phyloP scores from a whole-genome alignment of 306 rosid genomes.

The Cercis canadensis region DNA sequence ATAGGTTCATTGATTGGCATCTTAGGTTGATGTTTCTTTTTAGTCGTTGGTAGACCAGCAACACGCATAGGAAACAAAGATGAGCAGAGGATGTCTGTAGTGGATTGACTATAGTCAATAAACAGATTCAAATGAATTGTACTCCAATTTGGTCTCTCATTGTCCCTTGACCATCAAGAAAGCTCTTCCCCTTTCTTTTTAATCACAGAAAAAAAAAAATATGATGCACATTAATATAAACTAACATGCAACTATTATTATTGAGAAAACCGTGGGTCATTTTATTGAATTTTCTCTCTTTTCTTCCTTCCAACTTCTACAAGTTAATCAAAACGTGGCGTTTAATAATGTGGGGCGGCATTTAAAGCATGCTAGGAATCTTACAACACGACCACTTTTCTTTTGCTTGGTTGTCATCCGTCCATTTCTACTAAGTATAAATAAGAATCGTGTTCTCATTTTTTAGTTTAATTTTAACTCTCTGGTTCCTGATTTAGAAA shows the following conservation, averaged over 20 bases:
- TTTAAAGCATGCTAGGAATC: too few relatives aligned
- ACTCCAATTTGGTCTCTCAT: not conserved
- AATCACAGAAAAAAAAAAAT: not conserved
- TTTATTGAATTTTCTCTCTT: too few relatives aligned
- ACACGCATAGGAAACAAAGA: not conserved
- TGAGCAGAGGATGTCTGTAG: not conserved
- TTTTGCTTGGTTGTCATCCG: constrained; percentile 19
- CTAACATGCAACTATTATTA: too few relatives aligned
- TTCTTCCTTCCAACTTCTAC: too few relatives aligned
- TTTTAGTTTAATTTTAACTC: not conserved
- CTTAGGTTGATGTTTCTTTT: constrained; percentile 8
- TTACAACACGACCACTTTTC: constrained; percentile 2
- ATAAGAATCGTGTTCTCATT: too few relatives aligned
- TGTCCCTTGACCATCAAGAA: not conserved
- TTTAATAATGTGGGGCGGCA: too few relatives aligned
- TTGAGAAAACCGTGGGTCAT: too few relatives aligned
- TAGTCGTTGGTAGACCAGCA: not conserved
- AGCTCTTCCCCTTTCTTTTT: not conserved
- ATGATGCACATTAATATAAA: too few relatives aligned
- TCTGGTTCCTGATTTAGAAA: constrained; percentile 34
- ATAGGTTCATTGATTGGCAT: constrained; percentile 41
- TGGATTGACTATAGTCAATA: constrained; percentile 12
- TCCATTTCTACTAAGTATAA: not conserved
- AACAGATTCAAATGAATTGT: constrained; percentile 3
- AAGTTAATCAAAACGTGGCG: too few relatives aligned